A percentile compares a stretch with the other conserved stretches of the same genome.
These are phyloP conservation scores for Tagetes erecta DNA, from an alignment of 129 eudicot genomes.

Conservation along the genomic window DNA sequence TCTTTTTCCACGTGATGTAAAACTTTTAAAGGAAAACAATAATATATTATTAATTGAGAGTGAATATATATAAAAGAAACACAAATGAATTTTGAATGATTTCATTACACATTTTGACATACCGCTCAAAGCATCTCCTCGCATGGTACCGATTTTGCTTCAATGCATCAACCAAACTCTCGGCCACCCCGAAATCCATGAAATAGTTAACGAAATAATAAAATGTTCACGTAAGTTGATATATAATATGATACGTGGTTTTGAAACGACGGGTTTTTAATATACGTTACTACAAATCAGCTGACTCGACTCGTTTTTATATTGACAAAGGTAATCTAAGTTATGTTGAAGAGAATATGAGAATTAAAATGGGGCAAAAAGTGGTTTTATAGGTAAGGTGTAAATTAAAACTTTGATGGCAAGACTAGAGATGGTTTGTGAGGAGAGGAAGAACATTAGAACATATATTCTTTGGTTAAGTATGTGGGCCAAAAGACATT, in stretches of 20 bases:
- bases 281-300: neutral
- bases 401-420: slow-evolving; percentile 29
- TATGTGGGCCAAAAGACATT: slow-evolving; percentile 44
- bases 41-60: neutral
- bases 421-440: slow-evolving; percentile 28
- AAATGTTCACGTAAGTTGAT: neutral
- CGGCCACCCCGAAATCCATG: slow-evolving; percentile 61
- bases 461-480: slow-evolving; percentile 48
- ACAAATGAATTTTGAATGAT: neutral
- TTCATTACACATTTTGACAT: slow-evolving; percentile 13
- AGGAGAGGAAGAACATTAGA: slow-evolving; percentile 63
- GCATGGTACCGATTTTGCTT: slow-evolving; percentile 76
- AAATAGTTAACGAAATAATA: neutral
- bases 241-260: too few relatives aligned
- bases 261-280: neutral
- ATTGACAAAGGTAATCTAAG: slow-evolving; percentile 19
- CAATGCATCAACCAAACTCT: slow-evolving; percentile 58
- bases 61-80: neutral
- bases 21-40: slow-evolving; percentile 34
- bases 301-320: neutral
- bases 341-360: slow-evolving; percentile 16
- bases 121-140: slow-evolving; percentile 80
- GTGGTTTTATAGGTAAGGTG: slow-evolving; percentile 19
- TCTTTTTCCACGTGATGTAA: slow-evolving; percentile 62
- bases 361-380: slow-evolving; percentile 10